A percentile compares a stretch with the other conserved stretches of the same genome.
These are phyloP conservation scores for Wallacemonas sp. DNA, from an alignment of 208 protist species.

Conservation along the genomic window DNA sequence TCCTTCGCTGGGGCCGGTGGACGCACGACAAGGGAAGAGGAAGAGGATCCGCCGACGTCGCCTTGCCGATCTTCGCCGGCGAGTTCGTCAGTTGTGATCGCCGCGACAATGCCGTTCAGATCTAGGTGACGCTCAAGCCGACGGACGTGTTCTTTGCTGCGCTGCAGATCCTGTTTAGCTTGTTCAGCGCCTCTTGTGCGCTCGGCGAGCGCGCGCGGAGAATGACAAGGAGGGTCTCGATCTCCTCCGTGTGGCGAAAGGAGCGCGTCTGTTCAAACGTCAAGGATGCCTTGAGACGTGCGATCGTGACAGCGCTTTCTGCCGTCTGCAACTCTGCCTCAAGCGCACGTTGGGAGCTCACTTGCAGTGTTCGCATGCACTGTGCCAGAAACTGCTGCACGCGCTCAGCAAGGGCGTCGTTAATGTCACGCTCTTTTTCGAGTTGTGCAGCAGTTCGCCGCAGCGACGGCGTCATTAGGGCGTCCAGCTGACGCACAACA, in stretches of 20 bases:
- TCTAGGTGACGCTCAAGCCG: conserved; percentile 65
- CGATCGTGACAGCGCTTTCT: conserved; percentile 39
- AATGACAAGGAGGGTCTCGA: conserved; percentile 63
- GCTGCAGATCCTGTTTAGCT: conserved; percentile 29
- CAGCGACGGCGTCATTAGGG: conserved; percentile 5
- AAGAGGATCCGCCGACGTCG: background rate
- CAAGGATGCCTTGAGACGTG: conserved; percentile 45
- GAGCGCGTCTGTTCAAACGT: conserved; percentile 38
- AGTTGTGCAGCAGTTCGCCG: conserved; percentile 25
- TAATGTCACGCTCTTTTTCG: conserved; percentile 32
- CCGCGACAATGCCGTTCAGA: conserved; percentile 53
- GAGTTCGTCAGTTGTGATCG: conserved; percentile 11
- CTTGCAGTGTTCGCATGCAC: conserved; percentile 24
- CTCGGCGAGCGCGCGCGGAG: conserved; percentile 55
- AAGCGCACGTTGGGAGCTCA: conserved; percentile 28
- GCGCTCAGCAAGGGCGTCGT: conserved; percentile 33
- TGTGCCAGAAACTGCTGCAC: conserved; percentile 33
- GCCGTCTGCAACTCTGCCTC: conserved; percentile 39
- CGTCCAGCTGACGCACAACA: conserved; percentile 23
- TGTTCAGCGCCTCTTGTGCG: conserved; percentile 39
- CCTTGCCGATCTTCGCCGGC: too few relatives aligned
- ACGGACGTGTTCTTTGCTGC: conserved; percentile 55
- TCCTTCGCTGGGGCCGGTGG: conserved; percentile 15
- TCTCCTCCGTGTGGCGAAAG: conserved; percentile 43
- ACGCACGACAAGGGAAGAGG: background rate